A percentile compares a stretch with the other conserved stretches of the same genome.
These are phyloP conservation scores for Globisporangium alternatum DNA, from an alignment of 352 stramenopile genomes.

Conservation along the genomic window DNA sequence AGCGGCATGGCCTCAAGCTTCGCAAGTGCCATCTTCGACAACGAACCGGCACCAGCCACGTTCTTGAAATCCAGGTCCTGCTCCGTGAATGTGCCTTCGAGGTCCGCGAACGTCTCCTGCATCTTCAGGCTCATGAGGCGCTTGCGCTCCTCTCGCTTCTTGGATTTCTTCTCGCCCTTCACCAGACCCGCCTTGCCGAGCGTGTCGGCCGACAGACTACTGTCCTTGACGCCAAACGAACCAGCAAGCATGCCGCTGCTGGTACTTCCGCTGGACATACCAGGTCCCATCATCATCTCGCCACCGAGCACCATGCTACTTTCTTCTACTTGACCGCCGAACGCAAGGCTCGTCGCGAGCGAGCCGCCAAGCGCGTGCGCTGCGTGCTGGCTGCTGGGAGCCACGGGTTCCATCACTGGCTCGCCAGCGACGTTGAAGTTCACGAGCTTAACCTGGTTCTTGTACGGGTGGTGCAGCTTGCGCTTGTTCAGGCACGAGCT, in stretches of 20 bases:
- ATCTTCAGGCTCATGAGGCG: constrained; percentile 61
- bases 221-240: constrained; percentile 32
- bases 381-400: constrained; percentile 17
- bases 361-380: constrained; percentile 31
- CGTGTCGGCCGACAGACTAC: neutral
- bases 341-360: constrained; percentile 53
- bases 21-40: constrained; percentile 63
- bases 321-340: constrained; percentile 34
- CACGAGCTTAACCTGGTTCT: constrained; percentile 80
- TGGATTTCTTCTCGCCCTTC: constrained; percentile 59
- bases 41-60: constrained; percentile 35
- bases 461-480: constrained; percentile 82
- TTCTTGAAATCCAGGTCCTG: constrained; percentile 68
- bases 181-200: neutral
- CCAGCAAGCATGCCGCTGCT: constrained; percentile 19
- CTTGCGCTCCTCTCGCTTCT: constrained; percentile 66
- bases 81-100: constrained; percentile 65
- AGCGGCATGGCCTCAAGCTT: constrained; percentile 71
- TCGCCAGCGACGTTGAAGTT: constrained; percentile 71
- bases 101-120: constrained; percentile 61
- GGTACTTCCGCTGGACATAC: neutral
- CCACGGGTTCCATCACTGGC: constrained; percentile 11
- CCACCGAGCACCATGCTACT: constrained; percentile 1
- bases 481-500: constrained; percentile 81
- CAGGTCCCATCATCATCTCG: constrained; percentile 1